Percentiles rank a stretch among this genome's conserved stretches.
Conservation (phyloP, 75 land plant species). For the Sequoiadendron giganteum region DNA sequence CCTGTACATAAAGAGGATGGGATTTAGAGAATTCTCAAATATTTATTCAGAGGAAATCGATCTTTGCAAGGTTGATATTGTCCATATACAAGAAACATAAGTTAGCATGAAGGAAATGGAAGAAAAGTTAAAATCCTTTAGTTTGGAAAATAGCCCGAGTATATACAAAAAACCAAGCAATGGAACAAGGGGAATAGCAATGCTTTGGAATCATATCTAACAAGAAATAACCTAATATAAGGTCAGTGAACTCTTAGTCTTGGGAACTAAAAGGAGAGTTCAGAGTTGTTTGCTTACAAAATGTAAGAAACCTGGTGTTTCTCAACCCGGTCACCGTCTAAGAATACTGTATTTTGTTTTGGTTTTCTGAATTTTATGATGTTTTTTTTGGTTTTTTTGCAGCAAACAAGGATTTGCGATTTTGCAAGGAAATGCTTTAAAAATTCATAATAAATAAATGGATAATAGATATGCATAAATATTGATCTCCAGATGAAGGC, state of each 20-base stretch:
- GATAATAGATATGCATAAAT: too few species aligned
- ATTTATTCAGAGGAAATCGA: neutral
- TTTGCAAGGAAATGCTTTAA: too few species aligned
- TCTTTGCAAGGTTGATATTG: neutral
- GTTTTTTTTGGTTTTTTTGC: too few species aligned
- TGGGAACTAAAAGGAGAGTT: neutral
- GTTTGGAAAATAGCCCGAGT: neutral
- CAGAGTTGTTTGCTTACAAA: neutral
- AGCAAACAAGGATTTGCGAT: too few species aligned
- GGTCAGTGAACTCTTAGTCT: neutral
- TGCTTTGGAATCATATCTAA: neutral
- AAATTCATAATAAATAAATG: too few species aligned
- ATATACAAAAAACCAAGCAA: neutral
- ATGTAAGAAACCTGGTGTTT: too few species aligned
- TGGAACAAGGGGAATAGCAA: neutral
- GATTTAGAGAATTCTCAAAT: neutral
- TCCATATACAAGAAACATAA: neutral
- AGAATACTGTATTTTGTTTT: too few species aligned
- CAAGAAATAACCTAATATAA: neutral
- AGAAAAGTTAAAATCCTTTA: neutral
- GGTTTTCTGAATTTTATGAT: too few species aligned
- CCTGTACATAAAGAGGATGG: neutral
- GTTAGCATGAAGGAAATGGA: neutral
- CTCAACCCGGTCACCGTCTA: too few species aligned
- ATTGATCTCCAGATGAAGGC: too few species aligned